Evolutionary conservation across 352 stramenopile genomes (phyloP), one percentile per base, ranked within the genome.

Genomic region (Phytophthora pistaciae): DNA sequence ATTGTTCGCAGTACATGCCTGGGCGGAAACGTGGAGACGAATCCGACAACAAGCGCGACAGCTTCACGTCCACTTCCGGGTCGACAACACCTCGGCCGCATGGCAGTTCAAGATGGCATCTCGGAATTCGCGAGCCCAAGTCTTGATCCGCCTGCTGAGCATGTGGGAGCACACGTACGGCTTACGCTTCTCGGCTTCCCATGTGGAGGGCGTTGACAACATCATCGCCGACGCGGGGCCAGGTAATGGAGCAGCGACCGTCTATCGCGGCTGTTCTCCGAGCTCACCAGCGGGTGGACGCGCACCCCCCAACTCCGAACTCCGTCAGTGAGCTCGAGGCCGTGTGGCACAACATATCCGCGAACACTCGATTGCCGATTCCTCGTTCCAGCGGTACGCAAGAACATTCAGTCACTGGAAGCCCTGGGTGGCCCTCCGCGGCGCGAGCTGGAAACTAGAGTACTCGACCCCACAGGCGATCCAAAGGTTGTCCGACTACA

Each of bases 71-170:
- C 66, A 65, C 2, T 72, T 79, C 52, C 25, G 1, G 1, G 72
- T 72, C 25, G 66, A 75, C 60, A 75, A 70, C n/a, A 73, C 56
- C 0, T 71, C 72, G 14, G 9, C 14, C 38, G 9, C 38, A 46
- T 46, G 38, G 38, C 38, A 2, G 14, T 11, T 3, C 38, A 46
- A 53, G 1, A 46, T 29, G n/a, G n/a, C n/a, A n/a, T n/a, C n/a
- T n/a, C n/a, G n/a, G n/a, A n/a, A n/a, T n/a, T n/a, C n/a, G n/a
- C n/a, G n/a, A n/a, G n/a, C n/a, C n/a, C n/a, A n/a, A n/a, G n/a
- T n/a, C 6, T 1, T 68, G 11, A 56, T 56, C 16, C 13, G 42
- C 9, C 44, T 61, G 31, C 13, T 65, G 20, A 10, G 29, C n/a
- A 29, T 20, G 1, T 69, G 62, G 62, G 38, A 69, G 20, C 16